phyloP scores from a whole-genome alignment of 805 yeast species.

The Metschnikowia similis region DNA sequence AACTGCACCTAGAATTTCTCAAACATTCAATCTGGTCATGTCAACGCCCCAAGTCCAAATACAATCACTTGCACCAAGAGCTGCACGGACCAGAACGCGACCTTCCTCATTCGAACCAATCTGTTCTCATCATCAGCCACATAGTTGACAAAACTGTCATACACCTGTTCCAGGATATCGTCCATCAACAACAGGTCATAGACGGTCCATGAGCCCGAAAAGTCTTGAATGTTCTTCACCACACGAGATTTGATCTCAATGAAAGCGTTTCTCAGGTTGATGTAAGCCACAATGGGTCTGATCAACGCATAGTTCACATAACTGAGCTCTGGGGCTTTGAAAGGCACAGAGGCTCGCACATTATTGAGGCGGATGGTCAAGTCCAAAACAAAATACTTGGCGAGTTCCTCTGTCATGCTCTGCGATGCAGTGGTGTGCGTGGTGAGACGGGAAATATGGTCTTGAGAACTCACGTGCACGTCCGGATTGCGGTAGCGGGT shows the following conservation, averaged over 20 bases:
- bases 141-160: slow-evolving; percentile 83
- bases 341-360: slow-evolving; percentile 84
- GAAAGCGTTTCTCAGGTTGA: slow-evolving; percentile 83
- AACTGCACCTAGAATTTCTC: no score
- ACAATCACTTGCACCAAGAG: slow-evolving; percentile 74
- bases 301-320: slow-evolving; percentile 88
- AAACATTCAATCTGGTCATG: slow-evolving; percentile 5
- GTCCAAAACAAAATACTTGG: slow-evolving; percentile 69
- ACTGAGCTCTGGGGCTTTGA: slow-evolving; percentile 82
- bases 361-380: slow-evolving; percentile 75
- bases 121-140: slow-evolving; percentile 84
- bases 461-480: slow-evolving; percentile 25
- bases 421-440: background rate
- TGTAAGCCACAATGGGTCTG: slow-evolving; percentile 92
- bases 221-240: slow-evolving; percentile 73
- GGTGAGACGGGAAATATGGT: slow-evolving; percentile 27
- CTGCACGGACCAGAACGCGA: slow-evolving; percentile 92
- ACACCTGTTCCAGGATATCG: slow-evolving; percentile 83
- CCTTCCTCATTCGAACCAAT: slow-evolving; percentile 66
- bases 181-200: slow-evolving; percentile 90
- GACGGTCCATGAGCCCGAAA: slow-evolving; percentile 94
- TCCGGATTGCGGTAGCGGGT: slow-evolving; percentile 37
- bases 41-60: slow-evolving; percentile 70
- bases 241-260: slow-evolving; percentile 84
- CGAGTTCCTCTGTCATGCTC: slow-evolving; percentile 27